phyloP scores from a whole-genome alignment of 176 grass and related monocot genomes.

The Raddia distichophylla region DNA sequence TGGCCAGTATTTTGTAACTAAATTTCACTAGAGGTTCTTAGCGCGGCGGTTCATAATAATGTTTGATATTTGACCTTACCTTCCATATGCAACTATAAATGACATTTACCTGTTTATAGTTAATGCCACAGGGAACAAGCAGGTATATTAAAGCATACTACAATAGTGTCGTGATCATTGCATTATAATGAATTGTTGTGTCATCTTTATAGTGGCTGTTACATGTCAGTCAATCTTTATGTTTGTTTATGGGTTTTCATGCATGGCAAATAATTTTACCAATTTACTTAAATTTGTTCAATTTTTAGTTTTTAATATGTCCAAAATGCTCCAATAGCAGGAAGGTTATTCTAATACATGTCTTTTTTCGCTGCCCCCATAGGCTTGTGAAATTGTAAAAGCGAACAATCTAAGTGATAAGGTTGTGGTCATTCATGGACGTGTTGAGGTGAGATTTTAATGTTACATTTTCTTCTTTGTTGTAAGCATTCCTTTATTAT shows the following conservation, averaged over 20 bases:
- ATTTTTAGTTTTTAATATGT: background rate
- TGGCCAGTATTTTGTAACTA: background rate
- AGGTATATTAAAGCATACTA: background rate
- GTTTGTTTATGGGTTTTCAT: background rate
- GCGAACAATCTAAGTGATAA: slow-evolving; percentile 79
- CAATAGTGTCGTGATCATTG: background rate
- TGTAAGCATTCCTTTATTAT: slow-evolving; percentile 16
- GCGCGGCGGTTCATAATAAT: background rate
- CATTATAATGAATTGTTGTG: slow-evolving; percentile 7
- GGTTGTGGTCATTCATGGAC: slow-evolving; percentile 72
- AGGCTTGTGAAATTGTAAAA: slow-evolving; percentile 82
- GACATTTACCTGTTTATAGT: background rate
- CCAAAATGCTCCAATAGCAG: background rate
- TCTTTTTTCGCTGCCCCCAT: slow-evolving; percentile 28
- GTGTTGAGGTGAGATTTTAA: slow-evolving; percentile 75
- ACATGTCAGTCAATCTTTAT: background rate
- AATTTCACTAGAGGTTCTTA: background rate
- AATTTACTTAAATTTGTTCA: background rate
- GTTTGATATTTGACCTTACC: background rate
- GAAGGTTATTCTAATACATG: background rate
- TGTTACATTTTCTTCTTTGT: slow-evolving; percentile 31
- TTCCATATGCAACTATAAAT: background rate
- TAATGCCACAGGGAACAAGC: background rate
- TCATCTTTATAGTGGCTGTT: background rate
- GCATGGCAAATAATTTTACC: background rate